phyloP scores from a whole-genome alignment of 2,329 filamentous ascomycete species.

The Spiromastix sp. region DNA sequence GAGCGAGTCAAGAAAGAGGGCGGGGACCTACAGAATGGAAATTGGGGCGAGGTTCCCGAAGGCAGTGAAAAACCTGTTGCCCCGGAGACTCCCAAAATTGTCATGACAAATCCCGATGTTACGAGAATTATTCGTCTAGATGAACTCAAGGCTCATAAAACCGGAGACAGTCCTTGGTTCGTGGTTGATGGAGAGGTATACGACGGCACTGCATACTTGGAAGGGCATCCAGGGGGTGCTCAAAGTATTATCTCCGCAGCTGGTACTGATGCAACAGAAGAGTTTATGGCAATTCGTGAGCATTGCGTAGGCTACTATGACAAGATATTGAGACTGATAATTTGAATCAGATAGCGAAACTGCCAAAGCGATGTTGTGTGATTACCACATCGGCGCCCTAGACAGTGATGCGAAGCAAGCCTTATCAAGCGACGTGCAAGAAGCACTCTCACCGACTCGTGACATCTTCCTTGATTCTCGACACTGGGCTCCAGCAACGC shows the following conservation, averaged over 20 bases:
- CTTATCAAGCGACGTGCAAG: constrained; percentile 40
- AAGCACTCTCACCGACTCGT: constrained; percentile 36
- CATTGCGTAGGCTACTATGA: constrained; percentile 12
- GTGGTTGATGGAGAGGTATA: constrained; percentile 83
- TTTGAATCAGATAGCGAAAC: constrained; percentile 67
- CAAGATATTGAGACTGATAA: constrained; percentile 13
- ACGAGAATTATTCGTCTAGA: constrained; percentile 55
- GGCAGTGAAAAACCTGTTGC: constrained; percentile 35
- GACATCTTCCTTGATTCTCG: constrained; percentile 61
- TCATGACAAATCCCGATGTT: constrained; percentile 63
- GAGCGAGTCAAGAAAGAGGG: constrained; percentile 75
- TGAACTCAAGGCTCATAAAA: constrained; percentile 60
- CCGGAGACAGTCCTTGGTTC: constrained; percentile 66
- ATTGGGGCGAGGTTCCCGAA: constrained; percentile 66
- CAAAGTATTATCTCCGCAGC: constrained; percentile 74
- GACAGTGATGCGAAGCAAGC: constrained; percentile 46
- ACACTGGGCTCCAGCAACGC: constrained; percentile 60
- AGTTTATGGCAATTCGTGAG: constrained; percentile 87
- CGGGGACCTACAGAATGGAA: constrained; percentile 68
- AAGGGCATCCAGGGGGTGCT: constrained; percentile 76
- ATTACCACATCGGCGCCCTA: constrained; percentile 74
- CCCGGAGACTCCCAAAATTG: constrained; percentile 54
- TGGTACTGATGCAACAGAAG: constrained; percentile 73
- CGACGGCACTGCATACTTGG: constrained; percentile 69
- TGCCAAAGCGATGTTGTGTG: constrained; percentile 78